Evolutionary conservation across 352 stramenopile species (phyloP).

Genomic region (Peronospora belbahrii): DNA sequence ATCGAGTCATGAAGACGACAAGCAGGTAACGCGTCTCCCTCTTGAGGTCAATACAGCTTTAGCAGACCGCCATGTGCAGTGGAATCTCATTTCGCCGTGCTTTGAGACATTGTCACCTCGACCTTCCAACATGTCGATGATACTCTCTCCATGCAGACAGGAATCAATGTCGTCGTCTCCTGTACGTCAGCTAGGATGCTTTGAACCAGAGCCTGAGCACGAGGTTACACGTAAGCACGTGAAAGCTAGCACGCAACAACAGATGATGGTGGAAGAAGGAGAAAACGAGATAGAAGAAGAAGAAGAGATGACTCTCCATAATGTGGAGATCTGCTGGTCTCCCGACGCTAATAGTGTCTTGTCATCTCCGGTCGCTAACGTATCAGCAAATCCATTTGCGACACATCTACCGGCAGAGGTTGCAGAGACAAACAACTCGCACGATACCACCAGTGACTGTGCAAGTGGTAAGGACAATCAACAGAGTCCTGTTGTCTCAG

Average conservation of each 20-base stretch:
- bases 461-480: slow-evolving; percentile 9
- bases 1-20: slow-evolving; percentile 8
- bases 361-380: slow-evolving; percentile 1
- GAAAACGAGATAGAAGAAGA: slow-evolving; percentile 6
- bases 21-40: not conserved
- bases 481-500: not conserved
- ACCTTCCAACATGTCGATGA: not conserved
- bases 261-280: slow-evolving; percentile 10
- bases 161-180: slow-evolving; percentile 14
- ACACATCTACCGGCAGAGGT: slow-evolving; percentile 1
- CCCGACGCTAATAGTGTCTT: slow-evolving; percentile 9
- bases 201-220: slow-evolving; percentile 11
- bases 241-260: slow-evolving; percentile 5
- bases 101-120: slow-evolving; percentile 22
- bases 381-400: slow-evolving; percentile 12
- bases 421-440: not conserved
- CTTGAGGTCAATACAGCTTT: slow-evolving; percentile 4
- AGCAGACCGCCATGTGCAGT: slow-evolving; percentile 15
- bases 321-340: slow-evolving; percentile 21
- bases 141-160: slow-evolving; percentile 15
- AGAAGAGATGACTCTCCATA: slow-evolving; percentile 6
- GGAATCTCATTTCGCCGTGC: slow-evolving; percentile 50
- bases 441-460: slow-evolving; percentile 10
- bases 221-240: slow-evolving; percentile 7
- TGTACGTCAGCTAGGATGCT: slow-evolving; percentile 13